Conservation (phyloP, 768 basidiomycete genomes). For the Crassisporium funariophilum region DNA sequence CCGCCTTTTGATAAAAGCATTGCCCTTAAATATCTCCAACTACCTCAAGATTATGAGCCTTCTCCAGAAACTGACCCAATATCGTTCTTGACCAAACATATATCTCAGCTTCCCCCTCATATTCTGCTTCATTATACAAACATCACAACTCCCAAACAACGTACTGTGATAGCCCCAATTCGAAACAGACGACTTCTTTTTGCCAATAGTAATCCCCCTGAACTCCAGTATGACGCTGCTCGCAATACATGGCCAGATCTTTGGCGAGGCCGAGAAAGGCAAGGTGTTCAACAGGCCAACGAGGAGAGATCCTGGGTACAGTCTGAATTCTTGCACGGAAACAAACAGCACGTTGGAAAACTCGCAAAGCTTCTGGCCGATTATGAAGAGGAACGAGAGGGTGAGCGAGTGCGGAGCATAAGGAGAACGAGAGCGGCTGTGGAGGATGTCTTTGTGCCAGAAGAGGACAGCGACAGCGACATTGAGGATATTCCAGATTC, state of each 20-base stretch:
- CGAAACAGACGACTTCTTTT: constrained; percentile 76
- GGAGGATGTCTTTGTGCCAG: constrained; percentile 56
- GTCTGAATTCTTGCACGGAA: constrained; percentile 59
- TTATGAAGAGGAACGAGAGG: constrained; percentile 80
- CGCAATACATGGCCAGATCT: constrained; percentile 64
- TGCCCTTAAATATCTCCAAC: constrained; percentile 51
- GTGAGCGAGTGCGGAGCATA: constrained; percentile 54
- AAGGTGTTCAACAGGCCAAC: constrained; percentile 51
- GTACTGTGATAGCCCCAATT: constrained; percentile 62
- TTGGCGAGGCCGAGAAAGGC: constrained; percentile 59
- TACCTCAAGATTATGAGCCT: constrained; percentile 60
- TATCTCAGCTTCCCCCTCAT: constrained; percentile 69
- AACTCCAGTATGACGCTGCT: constrained; percentile 57
- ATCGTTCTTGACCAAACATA: constrained; percentile 60
- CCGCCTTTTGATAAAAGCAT: constrained; percentile 34
- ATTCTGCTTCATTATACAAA: constrained; percentile 47
- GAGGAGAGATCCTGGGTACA: constrained; percentile 77
- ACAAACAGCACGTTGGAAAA: constrained; percentile 65
- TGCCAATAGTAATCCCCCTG: constrained; percentile 51
- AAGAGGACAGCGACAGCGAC: constrained; percentile 70
- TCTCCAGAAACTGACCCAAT: constrained; percentile 60
- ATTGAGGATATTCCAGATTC: constrained; percentile 25
- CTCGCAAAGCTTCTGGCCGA: constrained; percentile 64
- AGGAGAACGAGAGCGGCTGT: constrained; percentile 42
- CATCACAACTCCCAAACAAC: constrained; percentile 62